phyloP scores from a whole-genome alignment of 2,329 filamentous ascomycete species.

The Nemania diffusa region DNA sequence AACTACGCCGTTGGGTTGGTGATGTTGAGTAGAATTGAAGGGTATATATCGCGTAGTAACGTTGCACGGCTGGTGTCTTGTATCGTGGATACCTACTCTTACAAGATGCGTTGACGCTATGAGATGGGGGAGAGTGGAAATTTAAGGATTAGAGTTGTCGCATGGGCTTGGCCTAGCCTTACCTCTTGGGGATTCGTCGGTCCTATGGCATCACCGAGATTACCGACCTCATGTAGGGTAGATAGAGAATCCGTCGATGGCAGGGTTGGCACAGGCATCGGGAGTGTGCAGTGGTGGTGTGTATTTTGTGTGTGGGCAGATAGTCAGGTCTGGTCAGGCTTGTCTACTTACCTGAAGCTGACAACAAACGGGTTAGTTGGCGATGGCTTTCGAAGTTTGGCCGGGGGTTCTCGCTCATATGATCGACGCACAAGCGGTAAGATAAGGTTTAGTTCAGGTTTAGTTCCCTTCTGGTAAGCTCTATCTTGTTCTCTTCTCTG shows the following conservation, averaged over 20 bases:
- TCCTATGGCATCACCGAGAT: slow-evolving; percentile 18
- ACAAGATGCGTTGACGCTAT: slow-evolving; percentile 13
- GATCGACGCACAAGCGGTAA: slow-evolving; percentile 17
- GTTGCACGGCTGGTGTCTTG: slow-evolving; percentile 28
- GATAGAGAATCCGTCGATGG: slow-evolving; percentile 6
- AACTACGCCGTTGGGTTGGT: not conserved
- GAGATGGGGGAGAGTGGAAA: slow-evolving; percentile 16
- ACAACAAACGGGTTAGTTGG: not conserved
- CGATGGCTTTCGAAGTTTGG: slow-evolving; percentile 19
- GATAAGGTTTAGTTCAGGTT: too few relatives aligned
- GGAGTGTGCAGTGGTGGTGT: not conserved
- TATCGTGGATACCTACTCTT: slow-evolving; percentile 4
- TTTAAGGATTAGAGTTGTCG: slow-evolving; percentile 16
- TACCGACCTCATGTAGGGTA: slow-evolving; percentile 11
- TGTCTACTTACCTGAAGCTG: slow-evolving; percentile 10
- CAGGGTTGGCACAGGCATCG: slow-evolving; percentile 5
- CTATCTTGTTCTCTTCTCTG: slow-evolving; percentile 13
- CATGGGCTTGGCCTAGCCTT: slow-evolving; percentile 12
- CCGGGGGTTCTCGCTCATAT: slow-evolving; percentile 29
- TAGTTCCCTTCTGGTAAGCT: slow-evolving; percentile 15
- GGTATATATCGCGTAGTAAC: slow-evolving; percentile 24
- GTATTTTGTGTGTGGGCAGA: not conserved
- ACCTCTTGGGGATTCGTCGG: slow-evolving; percentile 26
- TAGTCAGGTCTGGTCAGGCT: too few relatives aligned
- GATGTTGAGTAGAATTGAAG: not conserved